phyloP scores from a whole-genome alignment of 257 asterid species.

The Nicotiana undulata region DNA sequence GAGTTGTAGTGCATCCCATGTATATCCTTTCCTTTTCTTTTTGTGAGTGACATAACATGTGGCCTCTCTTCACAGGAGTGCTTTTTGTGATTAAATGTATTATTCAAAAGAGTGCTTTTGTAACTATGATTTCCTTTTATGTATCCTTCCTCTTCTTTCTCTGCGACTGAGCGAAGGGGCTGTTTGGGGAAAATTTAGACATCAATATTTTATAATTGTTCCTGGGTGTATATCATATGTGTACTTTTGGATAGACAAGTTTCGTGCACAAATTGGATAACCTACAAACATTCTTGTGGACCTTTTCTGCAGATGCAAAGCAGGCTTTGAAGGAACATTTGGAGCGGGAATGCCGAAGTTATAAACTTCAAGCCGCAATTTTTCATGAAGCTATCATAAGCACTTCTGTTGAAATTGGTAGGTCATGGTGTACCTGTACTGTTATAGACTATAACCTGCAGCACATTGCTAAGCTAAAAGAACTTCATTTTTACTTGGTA shows the following conservation, averaged over 20 bases:
- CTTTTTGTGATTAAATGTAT: background rate
- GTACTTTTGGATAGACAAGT: background rate
- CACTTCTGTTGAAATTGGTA: conserved; percentile 31
- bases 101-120: background rate
- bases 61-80: background rate
- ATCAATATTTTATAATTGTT: background rate
- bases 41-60: background rate
- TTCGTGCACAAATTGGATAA: conserved; percentile 4
- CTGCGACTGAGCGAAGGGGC: background rate
- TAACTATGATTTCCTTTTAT: background rate
- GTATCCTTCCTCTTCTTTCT: background rate
- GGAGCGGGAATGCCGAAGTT: conserved; percentile 63
- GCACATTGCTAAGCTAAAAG: background rate
- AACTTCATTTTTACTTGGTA: background rate
- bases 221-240: background rate
- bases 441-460: background rate
- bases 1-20: background rate
- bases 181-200: background rate
- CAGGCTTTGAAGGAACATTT: conserved; percentile 58
- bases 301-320: conserved; percentile 48
- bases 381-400: conserved; percentile 61
- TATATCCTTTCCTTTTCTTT: background rate
- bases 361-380: conserved; percentile 71
- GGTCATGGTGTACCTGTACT: background rate
- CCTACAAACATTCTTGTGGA: conserved; percentile 11